A percentile compares a stretch with the other conserved stretches of the same genome.
These are phyloP conservation scores for Pseudocercospora eumusae DNA, from an alignment of 2,329 filamentous ascomycete genomes.

Conservation along the genomic window DNA sequence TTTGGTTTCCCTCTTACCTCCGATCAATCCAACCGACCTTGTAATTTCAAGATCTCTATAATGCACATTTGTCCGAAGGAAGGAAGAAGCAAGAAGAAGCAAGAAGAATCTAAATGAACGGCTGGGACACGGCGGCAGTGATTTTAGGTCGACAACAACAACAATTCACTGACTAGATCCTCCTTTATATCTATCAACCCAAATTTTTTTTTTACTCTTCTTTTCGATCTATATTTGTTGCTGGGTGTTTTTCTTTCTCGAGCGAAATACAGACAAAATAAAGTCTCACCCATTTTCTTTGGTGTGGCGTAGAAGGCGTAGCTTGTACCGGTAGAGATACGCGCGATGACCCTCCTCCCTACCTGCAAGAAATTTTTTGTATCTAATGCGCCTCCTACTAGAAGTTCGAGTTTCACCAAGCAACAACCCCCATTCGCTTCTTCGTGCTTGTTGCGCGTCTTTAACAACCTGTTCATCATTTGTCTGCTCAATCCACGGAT, in stretches of 20 bases:
- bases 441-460: not conserved
- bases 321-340: conserved; percentile 12
- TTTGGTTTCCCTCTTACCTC: not conserved
- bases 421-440: conserved; percentile 19
- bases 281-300: no score
- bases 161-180: no score
- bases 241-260: conserved; percentile 3
- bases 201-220: not conserved
- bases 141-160: not conserved
- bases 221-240: conserved; percentile 3
- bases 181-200: not conserved
- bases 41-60: conserved; percentile 12
- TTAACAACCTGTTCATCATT: not conserved
- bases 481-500: not conserved
- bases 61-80: conserved; percentile 1
- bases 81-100: not conserved
- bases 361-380: conserved; percentile 4
- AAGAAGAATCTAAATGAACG: conserved; percentile 7
- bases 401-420: conserved; percentile 20
- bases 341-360: not conserved
- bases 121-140: conserved; percentile 14
- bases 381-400: conserved; percentile 21
- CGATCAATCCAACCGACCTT: not conserved
- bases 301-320: conserved; percentile 10
- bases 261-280: no score